Percentiles rank a stretch among this genome's conserved stretches.
These are phyloP conservation scores for Astrothelium macrocarpum DNA, from an alignment of 495 filamentous ascomycete species.

Conservation along the genomic window DNA sequence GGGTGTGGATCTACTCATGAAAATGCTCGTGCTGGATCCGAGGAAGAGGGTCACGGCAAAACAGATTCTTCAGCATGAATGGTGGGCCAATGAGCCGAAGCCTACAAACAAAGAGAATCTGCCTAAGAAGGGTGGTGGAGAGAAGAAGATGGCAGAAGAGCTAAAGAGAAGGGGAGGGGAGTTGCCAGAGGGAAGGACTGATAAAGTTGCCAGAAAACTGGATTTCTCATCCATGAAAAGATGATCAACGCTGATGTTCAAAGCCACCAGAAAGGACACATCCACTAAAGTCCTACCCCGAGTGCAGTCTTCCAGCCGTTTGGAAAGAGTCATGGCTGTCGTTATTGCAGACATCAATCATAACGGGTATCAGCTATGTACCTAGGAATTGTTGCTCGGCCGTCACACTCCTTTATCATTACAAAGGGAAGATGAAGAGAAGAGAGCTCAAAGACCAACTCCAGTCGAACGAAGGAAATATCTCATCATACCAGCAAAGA, in stretches of 20 bases:
- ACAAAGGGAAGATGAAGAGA: background rate
- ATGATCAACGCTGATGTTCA: slow-evolving; percentile 13
- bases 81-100: slow-evolving; percentile 75
- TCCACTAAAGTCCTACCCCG: background rate
- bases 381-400: background rate
- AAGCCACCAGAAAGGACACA: background rate
- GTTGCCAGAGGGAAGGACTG: slow-evolving; percentile 44
- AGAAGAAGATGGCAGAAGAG: slow-evolving; percentile 72
- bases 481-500: background rate
- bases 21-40: slow-evolving; percentile 79
- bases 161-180: slow-evolving; percentile 71
- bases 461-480: background rate
- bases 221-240: slow-evolving; percentile 63
- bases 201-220: slow-evolving; percentile 76
- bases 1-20: slow-evolving; percentile 79
- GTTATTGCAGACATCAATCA: background rate
- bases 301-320: too few species aligned
- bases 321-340: background rate
- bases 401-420: background rate
- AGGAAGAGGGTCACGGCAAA: slow-evolving; percentile 65
- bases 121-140: slow-evolving; percentile 57
- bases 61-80: slow-evolving; percentile 68
- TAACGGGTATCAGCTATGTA: slow-evolving; percentile 1
- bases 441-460: background rate
- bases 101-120: slow-evolving; percentile 78